These are phyloP conservation scores for Pseudogymnoascus sp. DNA, from an alignment of 2,329 filamentous ascomycete species.

Conservation along the genomic window DNA sequence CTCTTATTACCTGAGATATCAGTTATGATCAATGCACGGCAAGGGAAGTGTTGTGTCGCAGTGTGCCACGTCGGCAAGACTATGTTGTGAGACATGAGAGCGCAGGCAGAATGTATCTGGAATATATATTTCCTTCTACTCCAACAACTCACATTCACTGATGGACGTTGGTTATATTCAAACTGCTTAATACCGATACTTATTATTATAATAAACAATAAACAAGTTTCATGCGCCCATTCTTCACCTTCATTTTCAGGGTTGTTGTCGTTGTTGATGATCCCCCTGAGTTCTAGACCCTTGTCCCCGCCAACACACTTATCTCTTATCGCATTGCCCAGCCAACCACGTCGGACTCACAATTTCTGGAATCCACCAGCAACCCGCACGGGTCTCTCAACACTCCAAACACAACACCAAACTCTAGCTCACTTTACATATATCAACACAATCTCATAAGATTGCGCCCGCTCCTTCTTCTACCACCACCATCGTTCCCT, in stretches of 20 bases:
- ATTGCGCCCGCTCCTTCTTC: neutral
- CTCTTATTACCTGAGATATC: neutral
- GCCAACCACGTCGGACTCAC: neutral
- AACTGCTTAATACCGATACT: neutral
- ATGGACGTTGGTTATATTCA: neutral
- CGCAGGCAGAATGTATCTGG: neutral
- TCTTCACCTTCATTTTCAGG: neutral
- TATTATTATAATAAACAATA: neutral
- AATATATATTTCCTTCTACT: neutral
- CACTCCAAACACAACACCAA: neutral
- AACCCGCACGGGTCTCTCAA: neutral
- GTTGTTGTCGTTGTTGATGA: neutral
- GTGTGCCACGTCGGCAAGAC: neutral
- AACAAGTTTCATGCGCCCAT: neutral
- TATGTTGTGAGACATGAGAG: neutral
- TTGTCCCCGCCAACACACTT: neutral
- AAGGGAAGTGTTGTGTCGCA: neutral
- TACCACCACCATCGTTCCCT: neutral
- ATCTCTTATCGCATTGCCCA: neutral
- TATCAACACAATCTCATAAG: slow-evolving; percentile 1
- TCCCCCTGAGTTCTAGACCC: neutral
- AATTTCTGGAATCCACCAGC: neutral
- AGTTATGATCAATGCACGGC: neutral
- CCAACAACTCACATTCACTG: neutral
- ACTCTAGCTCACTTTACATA: neutral